Percentiles rank a stretch among this genome's conserved stretches.
Conservation (phyloP, 768 basidiomycete species). For the Coprinopsis cinerea region DNA sequence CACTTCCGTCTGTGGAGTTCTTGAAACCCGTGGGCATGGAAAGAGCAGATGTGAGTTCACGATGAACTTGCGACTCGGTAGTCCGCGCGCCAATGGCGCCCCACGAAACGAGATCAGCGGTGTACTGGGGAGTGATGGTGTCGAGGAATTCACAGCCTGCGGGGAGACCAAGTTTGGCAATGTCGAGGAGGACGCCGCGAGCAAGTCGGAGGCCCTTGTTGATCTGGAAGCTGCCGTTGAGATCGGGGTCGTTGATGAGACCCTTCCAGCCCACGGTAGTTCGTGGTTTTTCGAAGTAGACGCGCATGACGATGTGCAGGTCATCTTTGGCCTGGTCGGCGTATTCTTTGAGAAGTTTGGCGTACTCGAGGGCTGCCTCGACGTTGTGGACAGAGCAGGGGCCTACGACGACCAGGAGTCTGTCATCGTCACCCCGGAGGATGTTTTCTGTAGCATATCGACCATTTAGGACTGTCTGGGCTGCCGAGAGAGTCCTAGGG, state of each 20-base stretch:
- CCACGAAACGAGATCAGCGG: slow-evolving; percentile 86
- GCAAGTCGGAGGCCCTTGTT: slow-evolving; percentile 93
- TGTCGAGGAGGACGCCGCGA: slow-evolving; percentile 78
- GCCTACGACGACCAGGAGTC: slow-evolving; percentile 86
- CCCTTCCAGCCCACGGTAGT: slow-evolving; percentile 99
- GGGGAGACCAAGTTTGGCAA: slow-evolving; percentile 87
- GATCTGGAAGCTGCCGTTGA: slow-evolving; percentile 91
- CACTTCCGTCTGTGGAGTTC: slow-evolving; percentile 92
- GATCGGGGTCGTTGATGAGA: slow-evolving; percentile 93
- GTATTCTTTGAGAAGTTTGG: slow-evolving; percentile 70
- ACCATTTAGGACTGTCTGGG: slow-evolving; percentile 87
- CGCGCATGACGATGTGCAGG: slow-evolving; percentile 92
- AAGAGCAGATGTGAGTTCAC: slow-evolving; percentile 81
- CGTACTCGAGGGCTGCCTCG: slow-evolving; percentile 83
- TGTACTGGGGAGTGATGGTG: slow-evolving; percentile 70
- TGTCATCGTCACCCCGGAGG: slow-evolving; percentile 83
- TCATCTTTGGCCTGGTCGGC: slow-evolving; percentile 79
- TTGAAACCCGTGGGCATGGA: slow-evolving; percentile 98
- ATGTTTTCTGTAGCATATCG: slow-evolving; percentile 74
- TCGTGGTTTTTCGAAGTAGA: slow-evolving; percentile 96
- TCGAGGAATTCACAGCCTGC: slow-evolving; percentile 95
- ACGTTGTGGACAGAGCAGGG: slow-evolving; percentile 95
- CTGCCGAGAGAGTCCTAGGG: slow-evolving; percentile 65
- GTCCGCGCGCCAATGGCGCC: slow-evolving; percentile 94
- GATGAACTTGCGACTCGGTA: slow-evolving; percentile 90